Conservation (phyloP, 805 yeast species). For the Saccharomycopsis selenospora region DNA sequence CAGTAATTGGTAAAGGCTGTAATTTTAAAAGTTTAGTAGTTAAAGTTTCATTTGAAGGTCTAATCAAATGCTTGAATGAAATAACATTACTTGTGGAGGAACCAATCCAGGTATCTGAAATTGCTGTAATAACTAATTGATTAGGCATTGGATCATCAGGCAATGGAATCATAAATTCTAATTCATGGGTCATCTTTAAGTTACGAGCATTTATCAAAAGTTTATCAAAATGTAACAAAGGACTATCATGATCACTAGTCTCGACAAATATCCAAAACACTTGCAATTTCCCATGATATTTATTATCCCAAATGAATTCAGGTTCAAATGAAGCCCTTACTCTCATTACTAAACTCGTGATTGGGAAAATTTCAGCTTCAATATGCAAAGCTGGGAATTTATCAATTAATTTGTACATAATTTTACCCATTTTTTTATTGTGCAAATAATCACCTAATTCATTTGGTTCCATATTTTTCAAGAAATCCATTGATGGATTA, state of each 20-base stretch:
- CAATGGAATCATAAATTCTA: conserved; percentile 90
- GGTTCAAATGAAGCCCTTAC: conserved; percentile 64
- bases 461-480: conserved; percentile 62
- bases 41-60: conserved; percentile 81
- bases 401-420: conserved; percentile 51
- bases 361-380: conserved; percentile 80
- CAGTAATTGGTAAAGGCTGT: conserved; percentile 81
- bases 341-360: conserved; percentile 79
- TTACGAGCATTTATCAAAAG: conserved; percentile 59
- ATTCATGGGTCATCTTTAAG: conserved; percentile 48
- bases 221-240: conserved; percentile 75
- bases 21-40: conserved; percentile 72
- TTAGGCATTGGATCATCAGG: conserved; percentile 77
- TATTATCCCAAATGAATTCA: conserved; percentile 80
- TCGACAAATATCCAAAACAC: conserved; percentile 91
- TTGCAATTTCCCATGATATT: conserved; percentile 75
- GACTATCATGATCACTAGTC: conserved; percentile 59
- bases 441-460: conserved; percentile 91
- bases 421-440: conserved; percentile 65
- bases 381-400: conserved; percentile 71
- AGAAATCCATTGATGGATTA: conserved; percentile 59
- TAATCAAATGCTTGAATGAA: conserved; percentile 82
- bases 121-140: conserved; percentile 70
- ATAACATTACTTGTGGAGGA: conserved; percentile 68
- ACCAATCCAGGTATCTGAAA: conserved; percentile 88